These are phyloP conservation scores for Saitoella complicata DNA, from an alignment of 805 yeast species.

Conservation along the genomic window DNA sequence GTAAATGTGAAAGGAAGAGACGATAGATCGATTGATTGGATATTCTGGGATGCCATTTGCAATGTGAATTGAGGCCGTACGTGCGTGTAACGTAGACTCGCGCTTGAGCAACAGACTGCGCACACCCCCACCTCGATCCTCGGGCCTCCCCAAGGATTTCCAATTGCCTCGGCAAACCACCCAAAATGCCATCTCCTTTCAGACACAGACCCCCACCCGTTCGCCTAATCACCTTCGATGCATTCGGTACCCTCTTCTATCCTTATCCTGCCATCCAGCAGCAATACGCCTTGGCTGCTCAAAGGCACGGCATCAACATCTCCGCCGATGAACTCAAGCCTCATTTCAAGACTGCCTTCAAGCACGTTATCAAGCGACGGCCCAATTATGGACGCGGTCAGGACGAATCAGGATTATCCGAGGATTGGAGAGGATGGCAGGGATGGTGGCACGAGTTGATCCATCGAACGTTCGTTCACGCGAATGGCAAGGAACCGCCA, in stretches of 20 bases:
- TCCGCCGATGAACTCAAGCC: background rate
- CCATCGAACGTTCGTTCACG: slow-evolving; percentile 3
- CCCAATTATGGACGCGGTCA: slow-evolving; percentile 7
- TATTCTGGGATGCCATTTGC: too few species aligned
- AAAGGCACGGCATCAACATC: background rate
- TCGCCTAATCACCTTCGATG: slow-evolving; percentile 8
- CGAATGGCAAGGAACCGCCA: background rate
- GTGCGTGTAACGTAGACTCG: too few species aligned
- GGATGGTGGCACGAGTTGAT: slow-evolving; percentile 11
- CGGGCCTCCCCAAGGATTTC: too few species aligned
- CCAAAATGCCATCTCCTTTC: too few species aligned
- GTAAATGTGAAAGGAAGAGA: too few species aligned
- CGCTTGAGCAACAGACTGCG: too few species aligned
- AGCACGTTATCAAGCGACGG: slow-evolving; percentile 1
- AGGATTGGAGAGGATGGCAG: slow-evolving; percentile 4
- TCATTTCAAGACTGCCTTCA: slow-evolving; percentile 5
- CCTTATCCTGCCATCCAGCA: slow-evolving; percentile 7
- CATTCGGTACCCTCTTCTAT: slow-evolving; percentile 10
- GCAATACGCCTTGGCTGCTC: slow-evolving; percentile 5
- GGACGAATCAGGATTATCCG: background rate
- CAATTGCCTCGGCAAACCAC: too few species aligned
- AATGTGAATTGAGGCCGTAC: too few species aligned
- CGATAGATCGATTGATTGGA: too few species aligned
- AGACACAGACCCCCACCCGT: slow-evolving; percentile 5
- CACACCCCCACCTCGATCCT: too few species aligned